Percentiles rank a stretch among this genome's conserved stretches.
Conservation (phyloP, 805 yeast species). For the Nakazawaea ishiwadae region DNA sequence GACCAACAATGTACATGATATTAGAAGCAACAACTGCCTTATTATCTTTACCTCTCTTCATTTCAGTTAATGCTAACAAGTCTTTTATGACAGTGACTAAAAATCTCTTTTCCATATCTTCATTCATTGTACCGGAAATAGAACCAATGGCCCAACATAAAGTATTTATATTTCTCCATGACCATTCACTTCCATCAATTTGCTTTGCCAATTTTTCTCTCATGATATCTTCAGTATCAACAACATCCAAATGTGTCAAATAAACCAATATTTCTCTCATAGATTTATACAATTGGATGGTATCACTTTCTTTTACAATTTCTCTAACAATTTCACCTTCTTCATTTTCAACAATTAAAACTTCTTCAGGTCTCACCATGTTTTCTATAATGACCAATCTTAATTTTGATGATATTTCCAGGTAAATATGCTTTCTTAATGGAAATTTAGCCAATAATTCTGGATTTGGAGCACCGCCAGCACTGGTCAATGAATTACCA, state of each 20-base stretch:
- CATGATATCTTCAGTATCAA: slow-evolving; percentile 93
- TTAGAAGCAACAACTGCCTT: slow-evolving; percentile 99
- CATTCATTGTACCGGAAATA: slow-evolving; percentile 97
- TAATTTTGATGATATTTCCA: slow-evolving; percentile 72
- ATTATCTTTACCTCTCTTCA: slow-evolving; percentile 95
- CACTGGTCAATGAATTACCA: slow-evolving; percentile 26
- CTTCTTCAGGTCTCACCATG: slow-evolving; percentile 99
- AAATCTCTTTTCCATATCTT: slow-evolving; percentile 93
- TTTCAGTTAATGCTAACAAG: slow-evolving; percentile 84
- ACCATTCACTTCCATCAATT: slow-evolving; percentile 97
- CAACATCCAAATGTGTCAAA: slow-evolving; percentile 90
- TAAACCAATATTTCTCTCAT: slow-evolving; percentile 95
- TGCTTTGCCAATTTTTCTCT: slow-evolving; percentile 86
- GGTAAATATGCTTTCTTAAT: slow-evolving; percentile 80
- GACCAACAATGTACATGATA: slow-evolving; percentile 99
- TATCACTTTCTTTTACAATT: slow-evolving; percentile 94
- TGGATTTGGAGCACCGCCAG: slow-evolving; percentile 87
- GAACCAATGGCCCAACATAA: slow-evolving; percentile 99
- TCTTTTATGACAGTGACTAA: slow-evolving; percentile 92
- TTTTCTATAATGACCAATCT: slow-evolving; percentile 93
- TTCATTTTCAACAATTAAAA: slow-evolving; percentile 92
- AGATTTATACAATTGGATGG: slow-evolving; percentile 90
- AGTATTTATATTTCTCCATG: slow-evolving; percentile 97
- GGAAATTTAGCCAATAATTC: slow-evolving; percentile 71
- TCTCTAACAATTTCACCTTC: slow-evolving; percentile 99